Percentiles rank a stretch among this genome's conserved stretches.
phyloP scores from a whole-genome alignment of 345 rosid genomes.

The Fremontodendron californicum region DNA sequence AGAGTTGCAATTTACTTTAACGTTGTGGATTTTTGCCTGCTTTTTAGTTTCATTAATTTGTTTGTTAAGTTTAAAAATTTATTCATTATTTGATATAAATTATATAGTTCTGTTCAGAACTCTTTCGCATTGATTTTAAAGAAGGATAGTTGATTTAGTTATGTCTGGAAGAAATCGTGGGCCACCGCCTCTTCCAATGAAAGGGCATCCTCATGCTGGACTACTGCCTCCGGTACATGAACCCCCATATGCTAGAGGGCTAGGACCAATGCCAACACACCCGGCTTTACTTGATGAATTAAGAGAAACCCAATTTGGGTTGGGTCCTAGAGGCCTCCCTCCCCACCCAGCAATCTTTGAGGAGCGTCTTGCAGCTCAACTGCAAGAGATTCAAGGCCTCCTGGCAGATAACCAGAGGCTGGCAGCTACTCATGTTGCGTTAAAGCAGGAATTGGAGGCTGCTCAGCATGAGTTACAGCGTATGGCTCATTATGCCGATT shows the following conservation, averaged over 20 bases:
- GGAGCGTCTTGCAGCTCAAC: slow-evolving; percentile 71
- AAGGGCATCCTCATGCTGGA: slow-evolving; percentile 44
- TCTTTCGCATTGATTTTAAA: neutral
- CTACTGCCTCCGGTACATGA: slow-evolving; percentile 53
- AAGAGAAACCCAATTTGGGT: slow-evolving; percentile 56
- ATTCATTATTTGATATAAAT: neutral
- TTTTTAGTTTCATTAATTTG: neutral
- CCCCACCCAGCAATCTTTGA: slow-evolving; percentile 62
- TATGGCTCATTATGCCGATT: slow-evolving; percentile 58
- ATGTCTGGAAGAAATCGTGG: slow-evolving; percentile 62
- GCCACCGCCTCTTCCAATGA: slow-evolving; percentile 34
- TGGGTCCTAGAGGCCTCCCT: slow-evolving; percentile 61
- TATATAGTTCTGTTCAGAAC: neutral
- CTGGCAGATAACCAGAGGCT: slow-evolving; percentile 81
- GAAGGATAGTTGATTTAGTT: neutral
- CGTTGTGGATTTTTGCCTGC: neutral
- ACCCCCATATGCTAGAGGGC: slow-evolving; percentile 47
- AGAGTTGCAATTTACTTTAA: neutral
- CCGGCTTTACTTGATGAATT: slow-evolving; percentile 57
- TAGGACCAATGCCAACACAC: slow-evolving; percentile 49
- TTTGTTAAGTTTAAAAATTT: neutral
- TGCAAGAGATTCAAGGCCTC: slow-evolving; percentile 79
- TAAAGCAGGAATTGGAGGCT: slow-evolving; percentile 89
- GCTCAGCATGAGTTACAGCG: slow-evolving; percentile 76
- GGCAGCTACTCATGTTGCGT: slow-evolving; percentile 89